Conservation (phyloP, 1,284 basidiomycete species). For the Rhodotorula sp. region DNA sequence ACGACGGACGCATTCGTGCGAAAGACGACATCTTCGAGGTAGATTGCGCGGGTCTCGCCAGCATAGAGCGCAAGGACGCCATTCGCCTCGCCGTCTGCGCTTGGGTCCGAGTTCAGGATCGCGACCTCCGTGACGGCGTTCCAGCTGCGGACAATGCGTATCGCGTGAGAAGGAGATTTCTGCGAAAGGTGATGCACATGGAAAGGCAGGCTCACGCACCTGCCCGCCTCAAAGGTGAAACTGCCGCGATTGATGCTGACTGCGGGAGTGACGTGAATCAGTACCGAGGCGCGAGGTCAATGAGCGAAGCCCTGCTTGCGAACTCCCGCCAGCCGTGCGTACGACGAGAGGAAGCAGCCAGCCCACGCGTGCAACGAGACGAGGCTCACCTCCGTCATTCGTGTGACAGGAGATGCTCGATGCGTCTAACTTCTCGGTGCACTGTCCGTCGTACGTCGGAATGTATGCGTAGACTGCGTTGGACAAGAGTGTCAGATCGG, state of each 20-base stretch:
- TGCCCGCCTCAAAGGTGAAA: slow-evolving; percentile 16
- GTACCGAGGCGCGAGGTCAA: too few species aligned
- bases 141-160: not conserved
- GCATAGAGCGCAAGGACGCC: slow-evolving; percentile 21
- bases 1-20: slow-evolving; percentile 17
- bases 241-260: slow-evolving; percentile 21
- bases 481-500: not conserved
- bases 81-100: not conserved
- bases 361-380: not conserved
- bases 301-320: too few species aligned
- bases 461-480: slow-evolving; percentile 36
- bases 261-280: not conserved
- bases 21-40: slow-evolving; percentile 18
- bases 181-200: too few species aligned
- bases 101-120: slow-evolving; percentile 23
- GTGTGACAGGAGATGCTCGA: slow-evolving; percentile 11
- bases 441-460: slow-evolving; percentile 15
- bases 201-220: not conserved
- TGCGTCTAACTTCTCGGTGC: not conserved
- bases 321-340: too few species aligned
- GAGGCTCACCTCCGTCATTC: not conserved
- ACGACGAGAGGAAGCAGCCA: not conserved
- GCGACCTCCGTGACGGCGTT: slow-evolving; percentile 24
- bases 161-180: too few species aligned
- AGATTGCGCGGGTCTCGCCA: slow-evolving; percentile 10